Conservation (phyloP, 306 rosid genomes). For the Trifolium subterraneum region DNA sequence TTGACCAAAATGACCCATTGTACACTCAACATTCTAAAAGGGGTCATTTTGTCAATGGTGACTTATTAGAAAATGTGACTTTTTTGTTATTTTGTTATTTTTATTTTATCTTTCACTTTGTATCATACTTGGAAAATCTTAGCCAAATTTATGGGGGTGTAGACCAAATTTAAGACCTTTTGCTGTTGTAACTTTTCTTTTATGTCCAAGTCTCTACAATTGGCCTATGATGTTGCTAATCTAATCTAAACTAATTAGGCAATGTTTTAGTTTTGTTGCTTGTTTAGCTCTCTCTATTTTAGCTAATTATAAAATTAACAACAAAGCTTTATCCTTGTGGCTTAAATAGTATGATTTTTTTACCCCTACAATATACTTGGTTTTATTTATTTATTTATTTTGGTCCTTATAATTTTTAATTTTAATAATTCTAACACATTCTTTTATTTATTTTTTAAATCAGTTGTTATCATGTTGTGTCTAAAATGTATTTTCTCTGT, state of each 20-base stretch:
- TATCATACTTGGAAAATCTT: neutral
- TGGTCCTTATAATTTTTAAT: no score
- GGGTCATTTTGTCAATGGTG: conserved; percentile 1
- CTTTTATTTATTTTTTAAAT: no score
- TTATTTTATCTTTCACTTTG: neutral
- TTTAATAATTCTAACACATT: no score
- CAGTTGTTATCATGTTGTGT: no score
- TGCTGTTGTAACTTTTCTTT: no score
- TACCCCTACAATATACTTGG: no score
- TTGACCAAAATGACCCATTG: conserved; percentile 3
- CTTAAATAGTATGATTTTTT: no score
- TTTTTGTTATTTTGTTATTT: neutral
- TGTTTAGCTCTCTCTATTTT: neutral
- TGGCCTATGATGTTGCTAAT: neutral
- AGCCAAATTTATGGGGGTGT: neutral
- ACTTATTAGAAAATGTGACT: conserved; percentile 1
- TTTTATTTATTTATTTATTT: no score
- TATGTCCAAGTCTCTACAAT: neutral
- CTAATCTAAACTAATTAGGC: neutral
- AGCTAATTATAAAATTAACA: neutral
- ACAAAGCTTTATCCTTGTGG: neutral
- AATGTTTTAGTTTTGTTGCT: neutral
- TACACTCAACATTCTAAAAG: neutral
- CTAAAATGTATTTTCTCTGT: no score
- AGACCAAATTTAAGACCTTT: neutral